Base-by-base conservation (phyloP, 139 green algal genomes). In the Picochlorum sp. region DNA sequence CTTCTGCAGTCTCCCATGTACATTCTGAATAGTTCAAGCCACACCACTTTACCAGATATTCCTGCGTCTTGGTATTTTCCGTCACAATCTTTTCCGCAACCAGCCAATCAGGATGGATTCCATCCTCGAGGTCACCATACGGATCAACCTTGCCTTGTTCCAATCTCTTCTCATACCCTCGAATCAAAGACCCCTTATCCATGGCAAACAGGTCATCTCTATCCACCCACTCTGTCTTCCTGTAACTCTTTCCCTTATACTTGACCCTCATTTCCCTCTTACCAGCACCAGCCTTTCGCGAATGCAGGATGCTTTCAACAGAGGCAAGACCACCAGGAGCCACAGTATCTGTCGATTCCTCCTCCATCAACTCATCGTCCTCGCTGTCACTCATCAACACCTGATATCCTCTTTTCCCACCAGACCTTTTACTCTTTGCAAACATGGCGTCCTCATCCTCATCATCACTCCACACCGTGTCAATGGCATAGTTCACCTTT, bases 41-140 rank as follows among this genome's bases (percentile, higher is more conserved):
- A 11, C 49, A 6, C 89, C 87, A 95, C 69, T 94, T 96, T n/a
- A 89, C 76, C 10, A 90, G 73, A 67, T 76, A 84, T 16, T 20
- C 6, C 15, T 34, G 18, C 44, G 37, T 61, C n/a, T 18, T 7
- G 16, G 56, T 62, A 14, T 81, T 45, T 4, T 51, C 74, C 11
- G 46, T 32, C 26, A 72, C 70, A 4, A 82, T 70, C 16, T 74
- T 65, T 8, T 83, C 72, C 41, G 79, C 58, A 21, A 66, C 11
- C 24, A 75, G 16, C 72, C 66, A 84, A 45, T 76, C 67, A 7
- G 75, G 72, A 54, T 79, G 49, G 14, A 83, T 52, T 16, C 77
- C 77, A 21, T 72, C 24, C n/a, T 30, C 58, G 44, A 80, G 69
- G 49, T 80, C 73, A n/a, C 69, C 62, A 20, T 78, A 74, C 6